Evolutionary conservation across 352 stramenopile species (phyloP).

Genomic region (Globisporangium viniferum): DNA sequence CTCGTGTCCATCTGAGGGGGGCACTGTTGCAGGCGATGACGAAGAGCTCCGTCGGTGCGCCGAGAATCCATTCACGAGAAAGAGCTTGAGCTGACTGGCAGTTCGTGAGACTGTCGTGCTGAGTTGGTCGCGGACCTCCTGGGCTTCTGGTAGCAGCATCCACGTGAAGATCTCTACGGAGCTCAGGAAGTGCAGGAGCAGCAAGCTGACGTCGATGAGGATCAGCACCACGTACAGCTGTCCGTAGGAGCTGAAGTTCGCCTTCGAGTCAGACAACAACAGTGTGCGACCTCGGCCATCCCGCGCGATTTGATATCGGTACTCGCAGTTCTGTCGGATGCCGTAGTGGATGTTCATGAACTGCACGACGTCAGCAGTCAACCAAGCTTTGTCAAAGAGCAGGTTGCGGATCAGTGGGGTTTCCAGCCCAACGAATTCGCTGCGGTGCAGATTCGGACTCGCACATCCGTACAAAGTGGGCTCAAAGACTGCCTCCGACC

Average conservation of each 20-base stretch:
- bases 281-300: neutral
- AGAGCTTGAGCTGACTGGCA: neutral
- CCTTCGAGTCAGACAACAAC: neutral
- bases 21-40: neutral
- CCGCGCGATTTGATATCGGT: slow-evolving; percentile 15
- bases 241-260: slow-evolving; percentile 21
- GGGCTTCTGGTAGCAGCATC: slow-evolving; percentile 8
- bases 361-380: slow-evolving; percentile 17
- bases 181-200: slow-evolving; percentile 9
- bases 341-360: slow-evolving; percentile 14
- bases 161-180: slow-evolving; percentile 20
- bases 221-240: slow-evolving; percentile 26
- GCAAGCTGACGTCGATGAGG: slow-evolving; percentile 19
- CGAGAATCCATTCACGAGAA: neutral
- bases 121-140: slow-evolving; percentile 4
- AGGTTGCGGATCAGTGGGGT: slow-evolving; percentile 10
- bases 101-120: slow-evolving; percentile 8
- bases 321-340: slow-evolving; percentile 22
- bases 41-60: neutral
- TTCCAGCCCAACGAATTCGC: slow-evolving; percentile 18
- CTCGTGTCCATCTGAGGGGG: slow-evolving; percentile 7
- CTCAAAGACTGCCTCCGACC: slow-evolving; percentile 10
- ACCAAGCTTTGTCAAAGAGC: slow-evolving; percentile 18
- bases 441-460: slow-evolving; percentile 21
- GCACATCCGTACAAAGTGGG: slow-evolving; percentile 22